Conservation (phyloP, 176 grass and related monocot species). For the Ensete ventricosum region DNA sequence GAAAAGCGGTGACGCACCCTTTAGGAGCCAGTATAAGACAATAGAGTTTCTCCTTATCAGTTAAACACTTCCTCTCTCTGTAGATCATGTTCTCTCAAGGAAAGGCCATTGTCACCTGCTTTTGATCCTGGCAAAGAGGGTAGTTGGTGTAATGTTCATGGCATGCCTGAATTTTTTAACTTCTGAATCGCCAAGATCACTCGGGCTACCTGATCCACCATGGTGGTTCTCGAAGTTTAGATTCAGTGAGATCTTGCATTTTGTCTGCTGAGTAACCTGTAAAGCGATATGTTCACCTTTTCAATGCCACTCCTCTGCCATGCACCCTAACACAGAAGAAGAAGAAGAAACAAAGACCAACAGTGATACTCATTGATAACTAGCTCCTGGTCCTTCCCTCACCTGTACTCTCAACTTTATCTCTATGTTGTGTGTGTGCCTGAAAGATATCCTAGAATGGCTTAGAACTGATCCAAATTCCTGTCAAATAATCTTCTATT, state of each 20-base stretch:
- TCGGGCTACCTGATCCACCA: conserved; percentile 2
- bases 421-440: conserved; percentile 25
- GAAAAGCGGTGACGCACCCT: conserved; percentile 61
- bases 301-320: conserved; percentile 69
- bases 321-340: conserved; percentile 72
- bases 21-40: conserved; percentile 64
- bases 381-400: conserved; percentile 47
- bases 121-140: conserved; percentile 85
- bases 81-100: conserved; percentile 75
- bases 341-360: conserved; percentile 73
- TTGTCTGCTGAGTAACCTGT: conserved; percentile 30
- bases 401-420: conserved; percentile 38
- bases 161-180: conserved; percentile 36
- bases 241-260: conserved; percentile 19
- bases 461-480: background rate
- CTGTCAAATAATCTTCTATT: background rate
- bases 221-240: conserved; percentile 64
- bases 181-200: background rate
- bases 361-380: conserved; percentile 36
- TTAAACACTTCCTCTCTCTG: conserved; percentile 73
- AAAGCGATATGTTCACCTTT: conserved; percentile 63
- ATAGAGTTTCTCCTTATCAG: conserved; percentile 47
- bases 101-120: conserved; percentile 60
- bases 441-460: background rate
- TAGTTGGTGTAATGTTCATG: conserved; percentile 51